These are phyloP conservation scores for Sordaria brevicollis DNA, from an alignment of 495 filamentous ascomycete species.

Conservation along the genomic window DNA sequence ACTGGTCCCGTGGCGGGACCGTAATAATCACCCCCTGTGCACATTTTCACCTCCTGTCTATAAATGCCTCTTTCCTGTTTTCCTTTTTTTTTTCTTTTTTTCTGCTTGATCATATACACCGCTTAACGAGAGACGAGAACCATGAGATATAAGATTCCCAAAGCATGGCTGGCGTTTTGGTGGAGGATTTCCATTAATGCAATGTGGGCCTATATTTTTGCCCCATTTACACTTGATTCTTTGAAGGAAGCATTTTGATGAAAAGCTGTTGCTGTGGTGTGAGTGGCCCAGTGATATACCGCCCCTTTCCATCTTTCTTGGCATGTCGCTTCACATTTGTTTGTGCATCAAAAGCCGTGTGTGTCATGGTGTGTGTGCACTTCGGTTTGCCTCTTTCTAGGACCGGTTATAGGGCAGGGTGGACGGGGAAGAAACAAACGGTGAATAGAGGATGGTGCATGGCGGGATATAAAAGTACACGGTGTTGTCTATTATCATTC, in stretches of 20 bases:
- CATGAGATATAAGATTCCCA: conserved; percentile 7
- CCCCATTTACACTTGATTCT: not conserved
- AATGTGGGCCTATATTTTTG: not conserved
- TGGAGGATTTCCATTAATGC: not conserved
- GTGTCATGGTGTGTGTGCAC: not conserved
- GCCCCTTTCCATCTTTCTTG: not conserved
- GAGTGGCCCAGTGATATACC: not conserved
- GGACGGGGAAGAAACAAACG: not conserved
- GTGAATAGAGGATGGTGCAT: not conserved
- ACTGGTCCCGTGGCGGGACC: not conserved
- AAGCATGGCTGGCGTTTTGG: conserved; percentile 16
- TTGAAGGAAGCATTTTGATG: not conserved
- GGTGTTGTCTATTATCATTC: not conserved
- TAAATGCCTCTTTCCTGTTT: not conserved
- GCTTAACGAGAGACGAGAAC: conserved; percentile 11
- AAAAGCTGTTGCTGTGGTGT: not conserved
- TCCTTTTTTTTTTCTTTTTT: conserved; percentile 1
- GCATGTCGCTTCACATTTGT: not conserved
- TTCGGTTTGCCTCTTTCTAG: not conserved
- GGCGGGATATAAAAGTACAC: not conserved
- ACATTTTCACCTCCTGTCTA: not conserved
- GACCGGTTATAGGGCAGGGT: not conserved
- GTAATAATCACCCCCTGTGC: not conserved
- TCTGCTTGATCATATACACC: conserved; percentile 1
- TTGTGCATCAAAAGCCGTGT: not conserved